A percentile compares a stretch with the other conserved stretches of the same genome.
phyloP scores from a whole-genome alignment of 1,284 basidiomycete species.

The Naganishia sp. region DNA sequence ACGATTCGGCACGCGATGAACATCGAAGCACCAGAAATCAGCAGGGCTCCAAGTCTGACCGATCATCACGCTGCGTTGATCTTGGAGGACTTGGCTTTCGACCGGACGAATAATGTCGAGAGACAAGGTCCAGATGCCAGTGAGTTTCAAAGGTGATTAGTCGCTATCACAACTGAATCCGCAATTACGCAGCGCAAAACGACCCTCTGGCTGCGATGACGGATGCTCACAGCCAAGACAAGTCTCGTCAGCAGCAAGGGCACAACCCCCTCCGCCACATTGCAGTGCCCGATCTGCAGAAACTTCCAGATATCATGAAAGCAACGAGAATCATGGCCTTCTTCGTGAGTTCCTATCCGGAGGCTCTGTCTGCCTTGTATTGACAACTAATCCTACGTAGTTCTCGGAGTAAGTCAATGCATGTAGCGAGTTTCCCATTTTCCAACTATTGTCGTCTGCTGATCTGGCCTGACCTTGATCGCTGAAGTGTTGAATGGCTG shows the following conservation, averaged over 20 bases:
- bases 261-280: not conserved
- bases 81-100: slow-evolving; percentile 23
- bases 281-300: slow-evolving; percentile 9
- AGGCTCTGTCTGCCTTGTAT: no score
- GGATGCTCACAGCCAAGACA: not conserved
- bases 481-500: slow-evolving; percentile 16
- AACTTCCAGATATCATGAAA: slow-evolving; percentile 1
- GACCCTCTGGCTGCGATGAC: not conserved
- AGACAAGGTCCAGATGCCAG: slow-evolving; percentile 14
- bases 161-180: not conserved
- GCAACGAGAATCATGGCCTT: slow-evolving; percentile 15
- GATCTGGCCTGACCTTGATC: not conserved
- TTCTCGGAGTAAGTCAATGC: slow-evolving; percentile 10
- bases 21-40: not conserved
- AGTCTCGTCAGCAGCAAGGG: not conserved
- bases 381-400: not conserved
- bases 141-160: not conserved
- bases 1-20: not conserved
- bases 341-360: not conserved
- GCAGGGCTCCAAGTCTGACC: slow-evolving; percentile 17
- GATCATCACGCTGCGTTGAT: slow-evolving; percentile 25
- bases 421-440: no score
- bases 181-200: not conserved
- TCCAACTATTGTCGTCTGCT: not conserved
- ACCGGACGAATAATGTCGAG: slow-evolving; percentile 22